Evolutionary conservation across 2,329 filamentous ascomycete species (phyloP).

Genomic region (Bimuria novae-zelandiae): DNA sequence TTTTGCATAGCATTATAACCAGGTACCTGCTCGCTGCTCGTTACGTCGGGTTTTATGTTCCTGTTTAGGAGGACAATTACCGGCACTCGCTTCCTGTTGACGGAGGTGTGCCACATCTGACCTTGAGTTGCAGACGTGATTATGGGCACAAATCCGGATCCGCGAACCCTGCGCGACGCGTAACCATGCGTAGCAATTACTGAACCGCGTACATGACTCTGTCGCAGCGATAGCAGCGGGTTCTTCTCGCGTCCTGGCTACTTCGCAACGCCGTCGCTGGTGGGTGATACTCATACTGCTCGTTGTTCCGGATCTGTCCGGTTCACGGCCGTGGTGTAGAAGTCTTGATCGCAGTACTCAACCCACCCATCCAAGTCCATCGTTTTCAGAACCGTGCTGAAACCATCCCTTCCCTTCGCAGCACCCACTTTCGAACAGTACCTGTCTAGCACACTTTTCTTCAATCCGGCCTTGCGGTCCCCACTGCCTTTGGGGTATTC

Average conservation of each 20-base stretch:
- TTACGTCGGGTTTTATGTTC: not conserved
- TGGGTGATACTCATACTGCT: too few relatives aligned
- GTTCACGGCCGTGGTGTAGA: conserved; percentile 29
- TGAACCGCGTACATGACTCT: not conserved
- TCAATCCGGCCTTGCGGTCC: conserved; percentile 32
- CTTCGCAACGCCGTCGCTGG: too few relatives aligned
- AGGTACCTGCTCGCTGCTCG: not conserved
- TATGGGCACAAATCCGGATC: not conserved
- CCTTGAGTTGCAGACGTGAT: not conserved
- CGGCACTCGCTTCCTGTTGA: not conserved
- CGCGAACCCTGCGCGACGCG: not conserved
- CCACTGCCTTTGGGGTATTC: conserved; percentile 65
- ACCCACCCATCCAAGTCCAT: conserved; percentile 68
- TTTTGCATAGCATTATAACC: too few relatives aligned
- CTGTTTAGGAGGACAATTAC: not conserved
- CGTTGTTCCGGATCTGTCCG: conserved; percentile 10
- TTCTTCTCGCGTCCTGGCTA: too few relatives aligned
- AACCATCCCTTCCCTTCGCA: conserved; percentile 53
- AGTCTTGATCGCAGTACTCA: conserved; percentile 55
- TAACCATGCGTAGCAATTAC: not conserved
- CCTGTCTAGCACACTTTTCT: conserved; percentile 36
- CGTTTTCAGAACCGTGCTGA: conserved; percentile 69
- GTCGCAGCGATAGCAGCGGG: too few relatives aligned
- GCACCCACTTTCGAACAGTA: conserved; percentile 48
- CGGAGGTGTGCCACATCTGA: not conserved